These are phyloP conservation scores for Gossypium schwendimanii DNA, from an alignment of 441 rosid species.

Conservation along the genomic window DNA sequence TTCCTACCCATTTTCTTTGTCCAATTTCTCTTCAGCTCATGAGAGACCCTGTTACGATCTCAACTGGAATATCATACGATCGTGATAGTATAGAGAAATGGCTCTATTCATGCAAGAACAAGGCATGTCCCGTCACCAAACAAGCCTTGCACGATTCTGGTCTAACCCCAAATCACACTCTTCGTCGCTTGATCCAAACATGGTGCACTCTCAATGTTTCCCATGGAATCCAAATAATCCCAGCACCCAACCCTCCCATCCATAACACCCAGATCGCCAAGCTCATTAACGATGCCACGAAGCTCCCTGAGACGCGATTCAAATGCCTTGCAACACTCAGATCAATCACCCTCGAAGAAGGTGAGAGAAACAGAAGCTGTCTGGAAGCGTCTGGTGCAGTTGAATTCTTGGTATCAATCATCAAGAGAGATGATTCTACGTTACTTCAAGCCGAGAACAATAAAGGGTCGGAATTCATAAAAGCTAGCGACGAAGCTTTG, in stretches of 20 bases:
- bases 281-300: slow-evolving; percentile 33
- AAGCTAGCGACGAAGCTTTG: slow-evolving; percentile 39
- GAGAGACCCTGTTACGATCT: slow-evolving; percentile 54
- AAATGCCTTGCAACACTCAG: slow-evolving; percentile 29
- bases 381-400: slow-evolving; percentile 29
- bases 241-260: slow-evolving; percentile 41
- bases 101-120: slow-evolving; percentile 33
- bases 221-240: slow-evolving; percentile 37
- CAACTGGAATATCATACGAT: slow-evolving; percentile 60
- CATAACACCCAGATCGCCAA: slow-evolving; percentile 29
- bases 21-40: slow-evolving; percentile 62
- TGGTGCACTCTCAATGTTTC: slow-evolving; percentile 52
- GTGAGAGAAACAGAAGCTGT: slow-evolving; percentile 23
- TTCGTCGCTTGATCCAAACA: slow-evolving; percentile 54
- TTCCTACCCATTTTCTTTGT: slow-evolving; percentile 45
- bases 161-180: slow-evolving; percentile 55
- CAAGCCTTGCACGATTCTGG: slow-evolving; percentile 22
- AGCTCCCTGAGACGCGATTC: slow-evolving; percentile 18
- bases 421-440: slow-evolving; percentile 10
- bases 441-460: background rate
- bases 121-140: slow-evolving; percentile 51
- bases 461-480: slow-evolving; percentile 16
- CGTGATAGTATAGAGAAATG: slow-evolving; percentile 45
- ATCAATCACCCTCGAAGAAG: slow-evolving; percentile 33
- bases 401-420: slow-evolving; percentile 36